These are phyloP conservation scores for Nannochloropsis salina DNA, from an alignment of 108 stramenopile species.

Conservation along the genomic window DNA sequence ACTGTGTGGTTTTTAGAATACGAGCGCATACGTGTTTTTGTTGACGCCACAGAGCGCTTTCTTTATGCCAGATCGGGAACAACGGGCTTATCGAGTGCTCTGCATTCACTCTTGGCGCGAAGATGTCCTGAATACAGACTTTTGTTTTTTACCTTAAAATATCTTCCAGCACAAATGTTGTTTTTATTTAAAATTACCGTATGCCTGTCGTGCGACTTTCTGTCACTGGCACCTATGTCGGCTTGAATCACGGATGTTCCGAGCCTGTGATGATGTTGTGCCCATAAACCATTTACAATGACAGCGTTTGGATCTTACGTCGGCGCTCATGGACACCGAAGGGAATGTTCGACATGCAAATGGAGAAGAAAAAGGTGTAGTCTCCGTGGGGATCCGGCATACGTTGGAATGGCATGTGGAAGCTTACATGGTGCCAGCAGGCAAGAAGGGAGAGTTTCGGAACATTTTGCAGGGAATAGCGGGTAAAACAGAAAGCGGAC, in stretches of 20 bases:
- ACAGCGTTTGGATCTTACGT: background rate
- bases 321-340: background rate
- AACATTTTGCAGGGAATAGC: background rate
- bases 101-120: too few relatives aligned
- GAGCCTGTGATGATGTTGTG: background rate
- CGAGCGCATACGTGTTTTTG: too few relatives aligned
- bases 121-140: too few relatives aligned
- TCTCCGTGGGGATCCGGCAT: slow-evolving; percentile 11
- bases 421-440: background rate
- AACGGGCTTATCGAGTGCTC: too few relatives aligned
- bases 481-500: background rate
- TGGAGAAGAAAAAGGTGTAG: background rate
- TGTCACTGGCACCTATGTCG: background rate
- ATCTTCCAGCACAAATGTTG: too few relatives aligned
- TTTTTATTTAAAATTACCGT: too few relatives aligned
- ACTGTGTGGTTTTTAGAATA: too few relatives aligned
- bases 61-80: too few relatives aligned
- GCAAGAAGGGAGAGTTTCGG: background rate
- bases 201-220: too few relatives aligned
- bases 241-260: background rate
- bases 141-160: too few relatives aligned
- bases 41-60: too few relatives aligned
- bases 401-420: slow-evolving; percentile 16
- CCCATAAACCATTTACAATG: background rate
- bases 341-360: background rate